Conservation (phyloP, 768 basidiomycete genomes). For the Leccinum rimulosum region DNA sequence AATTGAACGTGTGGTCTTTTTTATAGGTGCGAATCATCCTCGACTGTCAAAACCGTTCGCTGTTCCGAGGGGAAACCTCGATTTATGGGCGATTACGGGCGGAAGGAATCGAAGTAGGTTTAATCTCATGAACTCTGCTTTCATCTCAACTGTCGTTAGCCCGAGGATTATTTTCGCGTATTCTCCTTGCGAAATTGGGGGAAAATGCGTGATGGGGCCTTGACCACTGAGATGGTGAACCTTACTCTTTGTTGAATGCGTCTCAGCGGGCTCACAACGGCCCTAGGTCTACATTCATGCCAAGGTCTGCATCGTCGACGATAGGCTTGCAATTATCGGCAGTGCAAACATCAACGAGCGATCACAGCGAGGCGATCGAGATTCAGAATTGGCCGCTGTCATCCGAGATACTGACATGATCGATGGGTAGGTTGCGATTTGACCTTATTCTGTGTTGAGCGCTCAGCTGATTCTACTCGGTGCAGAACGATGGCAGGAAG, state of each 20-base stretch:
- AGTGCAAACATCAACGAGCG: constrained; percentile 99
- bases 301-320: constrained; percentile 79
- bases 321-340: constrained; percentile 90
- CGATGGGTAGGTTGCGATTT: constrained; percentile 59
- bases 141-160: constrained; percentile 45
- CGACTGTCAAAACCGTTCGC: constrained; percentile 91
- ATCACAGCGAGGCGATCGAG: constrained; percentile 92
- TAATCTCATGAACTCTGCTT: background rate
- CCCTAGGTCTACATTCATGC: constrained; percentile 82
- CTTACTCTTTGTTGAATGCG: background rate
- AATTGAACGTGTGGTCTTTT: background rate
- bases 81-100: constrained; percentile 84
- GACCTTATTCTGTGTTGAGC: background rate
- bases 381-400: constrained; percentile 91
- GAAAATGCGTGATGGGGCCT: constrained; percentile 76
- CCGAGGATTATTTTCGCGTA: constrained; percentile 87
- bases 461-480: constrained; percentile 1
- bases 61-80: constrained; percentile 85
- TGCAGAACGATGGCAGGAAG: constrained; percentile 87
- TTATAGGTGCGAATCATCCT: constrained; percentile 86
- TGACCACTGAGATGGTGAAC: constrained; percentile 84
- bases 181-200: constrained; percentile 94
- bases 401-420: constrained; percentile 98
- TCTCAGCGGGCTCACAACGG: constrained; percentile 10
- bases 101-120: constrained; percentile 79